Percentiles rank a stretch among this genome's conserved stretches.
phyloP scores from a whole-genome alignment of 352 stramenopile genomes.

The Pythium scleroteichum region DNA sequence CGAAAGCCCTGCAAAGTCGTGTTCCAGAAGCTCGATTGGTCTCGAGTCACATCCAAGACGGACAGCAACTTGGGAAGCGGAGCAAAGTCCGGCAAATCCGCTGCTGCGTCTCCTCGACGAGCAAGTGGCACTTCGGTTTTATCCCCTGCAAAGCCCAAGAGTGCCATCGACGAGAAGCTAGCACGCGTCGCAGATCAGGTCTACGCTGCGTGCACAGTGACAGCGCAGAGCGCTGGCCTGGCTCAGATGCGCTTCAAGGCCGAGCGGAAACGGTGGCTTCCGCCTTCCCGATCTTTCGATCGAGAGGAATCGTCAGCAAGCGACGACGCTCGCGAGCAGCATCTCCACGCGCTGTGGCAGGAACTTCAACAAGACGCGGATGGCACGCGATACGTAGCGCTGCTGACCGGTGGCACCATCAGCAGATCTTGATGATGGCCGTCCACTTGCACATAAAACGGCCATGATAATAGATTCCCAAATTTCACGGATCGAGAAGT shows the following conservation, averaged over 20 bases:
- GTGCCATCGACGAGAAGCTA: neutral
- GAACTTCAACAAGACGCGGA: slow-evolving; percentile 17
- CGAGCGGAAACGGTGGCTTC: slow-evolving; percentile 21
- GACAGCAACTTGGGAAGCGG: slow-evolving; percentile 41
- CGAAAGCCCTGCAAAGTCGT: slow-evolving; percentile 74
- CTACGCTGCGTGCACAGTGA: slow-evolving; percentile 20
- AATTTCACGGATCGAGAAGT: slow-evolving; percentile 5
- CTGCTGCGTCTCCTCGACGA: neutral
- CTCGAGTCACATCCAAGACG: slow-evolving; percentile 52
- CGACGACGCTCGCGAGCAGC: no score
- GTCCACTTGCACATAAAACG: slow-evolving; percentile 16
- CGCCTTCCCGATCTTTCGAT: no score
- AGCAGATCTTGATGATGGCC: no score
- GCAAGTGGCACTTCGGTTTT: neutral
- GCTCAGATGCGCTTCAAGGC: slow-evolving; percentile 25
- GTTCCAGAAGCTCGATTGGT: slow-evolving; percentile 67
- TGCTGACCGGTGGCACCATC: no score
- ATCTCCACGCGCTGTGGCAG: slow-evolving; percentile 23
- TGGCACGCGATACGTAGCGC: slow-evolving; percentile 8
- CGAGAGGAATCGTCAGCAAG: neutral
- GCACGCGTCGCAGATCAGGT: slow-evolving; percentile 6
- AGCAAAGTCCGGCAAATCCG: slow-evolving; percentile 1
- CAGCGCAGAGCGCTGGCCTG: slow-evolving; percentile 11
- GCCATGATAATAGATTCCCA: neutral
- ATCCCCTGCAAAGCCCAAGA: neutral